Percentiles rank a stretch among this genome's conserved stretches.
phyloP scores from a whole-genome alignment of 2,329 filamentous ascomycete genomes.

The Fusarium temperatum region DNA sequence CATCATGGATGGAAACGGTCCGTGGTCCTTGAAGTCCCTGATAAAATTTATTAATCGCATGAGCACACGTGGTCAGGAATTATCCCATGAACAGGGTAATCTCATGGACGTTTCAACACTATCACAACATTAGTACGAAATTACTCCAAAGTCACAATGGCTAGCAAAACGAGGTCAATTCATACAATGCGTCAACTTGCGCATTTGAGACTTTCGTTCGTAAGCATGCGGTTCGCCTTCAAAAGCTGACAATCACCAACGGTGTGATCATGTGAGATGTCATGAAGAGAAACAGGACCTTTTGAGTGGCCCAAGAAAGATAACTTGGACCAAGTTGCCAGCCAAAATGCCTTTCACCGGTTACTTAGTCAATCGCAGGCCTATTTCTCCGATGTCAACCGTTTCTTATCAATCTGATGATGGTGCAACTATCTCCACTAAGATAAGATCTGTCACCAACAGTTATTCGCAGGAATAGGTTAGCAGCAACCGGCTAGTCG shows the following conservation, averaged over 20 bases:
- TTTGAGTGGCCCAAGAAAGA: not conserved
- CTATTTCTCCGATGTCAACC: not conserved
- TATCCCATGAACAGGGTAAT: not conserved
- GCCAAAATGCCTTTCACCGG: not conserved
- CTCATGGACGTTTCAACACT: not conserved
- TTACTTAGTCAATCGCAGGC: not conserved
- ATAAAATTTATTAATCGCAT: constrained; percentile 10
- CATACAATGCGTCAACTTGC: not conserved
- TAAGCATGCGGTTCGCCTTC: not conserved
- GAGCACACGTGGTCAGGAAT: constrained; percentile 13
- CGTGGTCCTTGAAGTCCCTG: not conserved
- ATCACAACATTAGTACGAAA: not conserved
- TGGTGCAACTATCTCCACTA: constrained; percentile 1
- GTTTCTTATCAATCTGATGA: constrained; percentile 34
- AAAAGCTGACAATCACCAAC: not conserved
- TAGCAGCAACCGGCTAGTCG: not conserved
- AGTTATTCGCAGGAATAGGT: constrained; percentile 18
- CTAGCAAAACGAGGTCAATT: not conserved
- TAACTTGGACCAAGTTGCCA: not conserved
- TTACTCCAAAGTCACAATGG: not conserved
- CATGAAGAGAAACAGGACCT: not conserved
- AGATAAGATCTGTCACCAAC: constrained; percentile 29
- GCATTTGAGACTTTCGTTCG: not conserved
- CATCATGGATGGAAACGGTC: constrained; percentile 11
- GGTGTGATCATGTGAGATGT: not conserved